phyloP scores from a whole-genome alignment of 2,329 filamentous ascomycete species.

The Ceratocystis variospora region DNA sequence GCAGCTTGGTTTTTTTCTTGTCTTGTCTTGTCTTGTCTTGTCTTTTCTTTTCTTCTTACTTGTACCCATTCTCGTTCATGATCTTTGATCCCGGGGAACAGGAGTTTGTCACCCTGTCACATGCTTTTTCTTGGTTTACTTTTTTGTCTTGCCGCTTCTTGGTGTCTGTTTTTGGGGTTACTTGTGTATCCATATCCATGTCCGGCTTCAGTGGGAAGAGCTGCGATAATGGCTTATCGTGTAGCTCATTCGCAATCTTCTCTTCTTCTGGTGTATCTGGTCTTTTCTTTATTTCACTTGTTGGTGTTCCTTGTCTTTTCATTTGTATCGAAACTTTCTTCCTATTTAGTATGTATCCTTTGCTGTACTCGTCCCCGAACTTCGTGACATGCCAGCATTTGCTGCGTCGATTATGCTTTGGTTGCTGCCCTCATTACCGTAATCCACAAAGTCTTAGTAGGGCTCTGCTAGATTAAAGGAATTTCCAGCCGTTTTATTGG shows the following conservation, averaged over 20 bases:
- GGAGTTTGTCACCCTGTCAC: not conserved
- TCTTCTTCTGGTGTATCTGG: not conserved
- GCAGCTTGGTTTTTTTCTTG: not conserved
- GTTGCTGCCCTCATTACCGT: too few species aligned
- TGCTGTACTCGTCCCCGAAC: not conserved
- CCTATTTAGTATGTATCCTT: not conserved
- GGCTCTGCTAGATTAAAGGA: too few species aligned
- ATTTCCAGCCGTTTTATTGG: too few species aligned
- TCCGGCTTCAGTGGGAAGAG: not conserved
- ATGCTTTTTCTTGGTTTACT: not conserved
- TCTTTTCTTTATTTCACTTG: not conserved
- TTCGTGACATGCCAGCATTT: not conserved
- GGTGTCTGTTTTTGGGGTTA: not conserved
- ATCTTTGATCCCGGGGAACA: constrained; percentile 6
- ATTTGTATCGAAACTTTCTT: not conserved
- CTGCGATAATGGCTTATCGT: not conserved
- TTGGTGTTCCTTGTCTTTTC: not conserved
- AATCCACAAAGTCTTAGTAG: too few species aligned
- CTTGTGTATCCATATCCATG: not conserved
- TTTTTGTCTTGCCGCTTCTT: not conserved
- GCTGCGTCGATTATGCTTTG: too few species aligned
- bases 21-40: not conserved
- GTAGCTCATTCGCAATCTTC: not conserved
- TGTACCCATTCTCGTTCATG: constrained; percentile 5
- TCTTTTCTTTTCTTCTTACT: constrained; percentile 8